Evolutionary conservation across 805 yeast genomes (phyloP), one percentile per base, ranked within the genome.

Genomic region (Metschnikowia henanensis): DNA sequence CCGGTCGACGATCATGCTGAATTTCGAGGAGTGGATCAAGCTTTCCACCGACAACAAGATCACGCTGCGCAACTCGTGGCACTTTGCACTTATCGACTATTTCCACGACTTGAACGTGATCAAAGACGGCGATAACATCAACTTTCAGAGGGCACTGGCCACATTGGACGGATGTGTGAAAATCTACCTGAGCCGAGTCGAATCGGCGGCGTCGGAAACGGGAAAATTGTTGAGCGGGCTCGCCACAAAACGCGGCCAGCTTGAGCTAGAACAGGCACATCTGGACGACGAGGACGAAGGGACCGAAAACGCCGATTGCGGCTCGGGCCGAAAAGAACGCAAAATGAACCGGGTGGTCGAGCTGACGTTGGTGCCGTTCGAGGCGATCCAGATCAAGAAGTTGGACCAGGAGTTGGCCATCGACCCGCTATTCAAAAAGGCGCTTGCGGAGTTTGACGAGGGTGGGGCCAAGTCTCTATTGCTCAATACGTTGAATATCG

Each of bases 101-200:
- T 91, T 91, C 60, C 86, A 90, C 57, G 96, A 88, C 57, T 72
- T 89, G 64, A 77, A 86, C 21, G 76, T 88, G 22, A 72, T 87
- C 35, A 76, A 79, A 52, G 95, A 84, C 41, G 84, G 89, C 5
- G 89, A 84, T 43, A 68, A 64, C 31, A 87, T 91, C 56, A 89
- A 90, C 61, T 91, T 92, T 62, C 96, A 88, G 61, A 80, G 83
- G 53, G 98, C 97, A 0, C 81, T 94, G 0, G 89, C 95, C 3
- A 88, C 97, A 0, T 69, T 92, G 18, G 97, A 91, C 57, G 97
- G 97, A 0, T 91, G 97, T 70, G 92, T 91, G 26, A 90, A 90
- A 66, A 88, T 92, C 41, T 92, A 92, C 60, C 80, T 91, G 10
- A 86, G 95, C 13, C 77, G 98, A 55, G 90, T 92, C 18, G 97